Conservation (phyloP, 129 eudicot genomes). For the Artemisia tridentata region DNA sequence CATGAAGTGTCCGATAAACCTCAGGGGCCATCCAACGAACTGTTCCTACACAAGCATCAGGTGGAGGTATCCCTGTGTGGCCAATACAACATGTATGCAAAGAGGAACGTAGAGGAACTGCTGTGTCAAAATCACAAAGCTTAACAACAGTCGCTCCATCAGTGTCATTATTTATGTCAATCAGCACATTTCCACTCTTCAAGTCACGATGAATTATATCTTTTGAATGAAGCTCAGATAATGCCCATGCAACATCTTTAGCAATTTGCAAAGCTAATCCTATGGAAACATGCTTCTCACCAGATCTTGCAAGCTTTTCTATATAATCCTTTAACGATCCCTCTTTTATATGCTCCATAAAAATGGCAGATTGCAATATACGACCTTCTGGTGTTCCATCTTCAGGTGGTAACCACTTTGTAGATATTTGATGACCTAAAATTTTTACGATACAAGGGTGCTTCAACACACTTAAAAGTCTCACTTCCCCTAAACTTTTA, state of each 20-base stretch:
- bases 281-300: constrained; percentile 59
- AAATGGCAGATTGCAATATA: constrained; percentile 64
- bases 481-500: constrained; percentile 72
- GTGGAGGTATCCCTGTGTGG: constrained; percentile 78
- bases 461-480: constrained; percentile 66
- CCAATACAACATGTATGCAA: constrained; percentile 86
- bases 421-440: constrained; percentile 80
- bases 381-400: constrained; percentile 54
- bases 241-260: constrained; percentile 74
- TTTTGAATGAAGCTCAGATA: constrained; percentile 70
- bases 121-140: constrained; percentile 90
- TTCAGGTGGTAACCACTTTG: constrained; percentile 56
- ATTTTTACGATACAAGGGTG: constrained; percentile 76
- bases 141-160: constrained; percentile 73
- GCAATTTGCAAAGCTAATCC: constrained; percentile 52
- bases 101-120: constrained; percentile 69
- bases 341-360: constrained; percentile 84
- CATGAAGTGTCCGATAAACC: constrained; percentile 70
- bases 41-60: constrained; percentile 90
- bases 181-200: constrained; percentile 79
- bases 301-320: constrained; percentile 55
- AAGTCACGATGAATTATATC: constrained; percentile 93
- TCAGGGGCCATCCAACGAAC: constrained; percentile 99
- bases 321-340: constrained; percentile 79
- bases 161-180: constrained; percentile 53